Percentiles rank a stretch among this genome's conserved stretches.
Evolutionary conservation across 306 rosid species (phyloP).

Genomic region (Cicer bijugum): DNA sequence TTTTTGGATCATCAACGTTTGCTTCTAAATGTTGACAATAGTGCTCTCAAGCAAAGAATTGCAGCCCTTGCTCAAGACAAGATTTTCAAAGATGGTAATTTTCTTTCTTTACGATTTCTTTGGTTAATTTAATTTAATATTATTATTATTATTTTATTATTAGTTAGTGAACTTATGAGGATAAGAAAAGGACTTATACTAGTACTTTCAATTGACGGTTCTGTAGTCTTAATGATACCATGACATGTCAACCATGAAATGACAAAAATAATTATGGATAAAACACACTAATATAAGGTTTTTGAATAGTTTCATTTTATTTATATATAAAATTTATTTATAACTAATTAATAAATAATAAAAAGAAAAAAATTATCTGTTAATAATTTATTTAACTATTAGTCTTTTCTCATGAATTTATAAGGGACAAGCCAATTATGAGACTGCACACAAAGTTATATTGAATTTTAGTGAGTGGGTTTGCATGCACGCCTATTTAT

Average conservation of each 20-base stretch:
- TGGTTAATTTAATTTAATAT: background rate
- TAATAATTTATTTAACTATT: background rate
- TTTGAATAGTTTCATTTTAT: no score
- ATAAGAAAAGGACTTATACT: constrained; percentile 9
- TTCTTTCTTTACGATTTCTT: background rate
- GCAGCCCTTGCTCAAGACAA: constrained; percentile 98
- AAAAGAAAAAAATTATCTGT: no score
- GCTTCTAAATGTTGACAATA: constrained; percentile 94
- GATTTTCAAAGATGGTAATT: constrained; percentile 91
- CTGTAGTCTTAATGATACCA: constrained; percentile 15
- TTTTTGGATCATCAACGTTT: constrained; percentile 91
- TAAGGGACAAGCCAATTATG: constrained; percentile 43
- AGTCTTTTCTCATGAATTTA: constrained; percentile 33
- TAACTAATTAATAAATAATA: no score
- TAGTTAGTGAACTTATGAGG: constrained; percentile 13
- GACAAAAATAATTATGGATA: background rate
- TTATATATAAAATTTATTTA: no score
- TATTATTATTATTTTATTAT: background rate
- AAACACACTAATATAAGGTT: background rate
- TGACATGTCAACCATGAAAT: background rate
- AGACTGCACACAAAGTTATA: constrained; percentile 31
- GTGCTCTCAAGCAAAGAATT: constrained; percentile 98
- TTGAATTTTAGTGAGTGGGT: constrained; percentile 47
- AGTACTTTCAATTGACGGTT: constrained; percentile 19
- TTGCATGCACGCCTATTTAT: constrained; percentile 50